Base-by-base conservation (phyloP, 2,329 filamentous ascomycete species). In the Proliferodiscus dingleyae region DNA sequence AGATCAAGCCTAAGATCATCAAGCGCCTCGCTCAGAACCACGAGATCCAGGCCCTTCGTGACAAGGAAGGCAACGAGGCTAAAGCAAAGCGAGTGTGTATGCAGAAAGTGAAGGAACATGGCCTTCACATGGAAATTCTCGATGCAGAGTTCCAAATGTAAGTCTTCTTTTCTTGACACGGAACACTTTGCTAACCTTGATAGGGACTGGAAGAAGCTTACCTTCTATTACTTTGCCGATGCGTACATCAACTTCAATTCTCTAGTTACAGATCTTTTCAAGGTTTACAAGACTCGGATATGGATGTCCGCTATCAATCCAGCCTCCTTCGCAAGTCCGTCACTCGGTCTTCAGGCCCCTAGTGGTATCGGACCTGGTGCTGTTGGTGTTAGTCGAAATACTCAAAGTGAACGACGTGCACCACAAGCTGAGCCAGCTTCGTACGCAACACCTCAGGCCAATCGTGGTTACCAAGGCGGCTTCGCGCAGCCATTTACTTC, bases 261-360 rank as follows among this genome's bases (percentile, higher is more conserved):
- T 2, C 80, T 98, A 13, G 93, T 98, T 43, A 95, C 90, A 0
- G 93, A 98, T 64, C 75, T 98, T 10, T 98, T 97, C 78, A 97
- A 97, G 69, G 91, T 97, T 52, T 98, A 97, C 76, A 98, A 98
- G 73, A 95, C 91, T 18, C 82, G 94, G 58, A 98, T 98, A 60
- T 98, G 93, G 93, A 95, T 98, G 88, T 97, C 91, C 4, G 93
- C 93, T 3, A 95, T 98, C 66, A 98, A 98, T 64, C 93, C 93
- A 6, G 93, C 91, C 4, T 96, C 91, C 0, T 96, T 97, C 66
- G 87, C 87, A 19, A 90, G 83, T 52, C 85, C 87, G 15, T 81
- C 81, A 3, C 72, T 87, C 39, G 85, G 85, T 21, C 71, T 89
- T 18, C 82, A 84, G 62, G 80, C 83, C 2, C 81, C 84, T 1